Conservation (phyloP, 352 stramenopile species). For the Phytophthora pinifolia region DNA sequence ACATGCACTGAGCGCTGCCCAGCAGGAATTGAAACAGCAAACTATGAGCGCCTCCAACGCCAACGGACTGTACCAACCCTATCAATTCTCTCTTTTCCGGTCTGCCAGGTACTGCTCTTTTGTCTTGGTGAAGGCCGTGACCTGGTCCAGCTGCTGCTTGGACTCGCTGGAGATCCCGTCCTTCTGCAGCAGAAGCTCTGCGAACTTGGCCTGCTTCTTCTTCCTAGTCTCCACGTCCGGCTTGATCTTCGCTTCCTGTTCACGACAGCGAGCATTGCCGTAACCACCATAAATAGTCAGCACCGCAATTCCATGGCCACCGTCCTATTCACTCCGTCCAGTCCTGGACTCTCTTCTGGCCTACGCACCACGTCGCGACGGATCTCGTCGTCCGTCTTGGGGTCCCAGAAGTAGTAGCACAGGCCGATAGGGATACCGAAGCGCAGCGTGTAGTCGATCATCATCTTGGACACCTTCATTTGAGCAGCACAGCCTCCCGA, state of each 20-base stretch:
- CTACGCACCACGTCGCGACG: constrained; percentile 70
- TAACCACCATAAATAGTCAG: too few relatives aligned
- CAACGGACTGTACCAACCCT: background rate
- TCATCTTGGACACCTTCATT: constrained; percentile 86
- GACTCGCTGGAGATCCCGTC: constrained; percentile 51
- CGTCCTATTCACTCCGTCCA: too few relatives aligned
- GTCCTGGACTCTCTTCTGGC: background rate
- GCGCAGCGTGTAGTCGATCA: constrained; percentile 74
- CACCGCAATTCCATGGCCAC: too few relatives aligned
- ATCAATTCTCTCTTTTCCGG: constrained; percentile 27
- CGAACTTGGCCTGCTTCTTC: constrained; percentile 76
- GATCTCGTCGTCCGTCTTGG: constrained; percentile 74
- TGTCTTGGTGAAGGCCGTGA: constrained; percentile 70
- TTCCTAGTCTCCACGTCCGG: constrained; percentile 55
- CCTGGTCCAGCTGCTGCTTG: constrained; percentile 74
- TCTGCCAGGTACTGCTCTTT: constrained; percentile 36
- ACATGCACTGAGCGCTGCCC: too few relatives aligned
- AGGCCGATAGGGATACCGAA: constrained; percentile 73
- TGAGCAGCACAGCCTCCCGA: too few relatives aligned
- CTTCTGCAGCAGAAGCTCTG: constrained; percentile 67
- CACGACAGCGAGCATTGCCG: background rate
- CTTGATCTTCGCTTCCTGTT: constrained; percentile 69
- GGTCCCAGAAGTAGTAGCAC: constrained; percentile 71
- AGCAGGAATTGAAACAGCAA: too few relatives aligned
- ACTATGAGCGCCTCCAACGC: background rate